Base-by-base conservation (phyloP, 305 asterid species). In the Coffea humblotiana region DNA sequence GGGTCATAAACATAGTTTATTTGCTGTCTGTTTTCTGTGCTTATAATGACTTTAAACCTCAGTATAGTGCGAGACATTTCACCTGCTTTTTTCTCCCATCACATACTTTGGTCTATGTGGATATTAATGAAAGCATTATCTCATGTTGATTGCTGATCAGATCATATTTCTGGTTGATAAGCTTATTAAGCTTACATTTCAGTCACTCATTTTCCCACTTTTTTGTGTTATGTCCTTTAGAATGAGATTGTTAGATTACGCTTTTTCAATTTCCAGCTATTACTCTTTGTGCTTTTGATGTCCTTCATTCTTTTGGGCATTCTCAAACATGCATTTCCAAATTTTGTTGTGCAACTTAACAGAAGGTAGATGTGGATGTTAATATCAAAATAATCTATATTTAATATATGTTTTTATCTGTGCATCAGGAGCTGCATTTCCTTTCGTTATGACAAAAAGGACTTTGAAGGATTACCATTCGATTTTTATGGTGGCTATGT, bases 401-500 rank as follows among this genome's bases (percentile, higher is more conserved):
- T 37, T 78, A 51, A 75, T 68, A 35, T 6, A 21, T 32, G 79
- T 48, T 63, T 63, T 25, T 76, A 13, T 72, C 74, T 79, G 29
- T 87, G 82, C 71, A 75, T 75, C 90, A 96, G 99, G 98, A 96
- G 87, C 97, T 96, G 68, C 91, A 86, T 68, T 68, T 94, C 98
- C 65, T 86, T 94, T 86, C 80, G 85, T 82, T 92, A 90, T 61
- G 94, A 96, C 82, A 87, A 88, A 66, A 87, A 91, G 43, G 99
- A 96, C 84, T 94, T 88, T 68, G 90, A 96, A 83, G 97, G 95
- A 82, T 82, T 96, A 82, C 99, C 99, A 54, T 96, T 96, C 77
- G 97, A 92, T 63, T 96, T 94, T 83, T 92, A 83, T 66, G 98
- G 99, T 82, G 99, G 99, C 83, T 96, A 88, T 88, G 82, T 96